Conservation (phyloP, 257 asterid genomes). For the Primulina tabacum region DNA sequence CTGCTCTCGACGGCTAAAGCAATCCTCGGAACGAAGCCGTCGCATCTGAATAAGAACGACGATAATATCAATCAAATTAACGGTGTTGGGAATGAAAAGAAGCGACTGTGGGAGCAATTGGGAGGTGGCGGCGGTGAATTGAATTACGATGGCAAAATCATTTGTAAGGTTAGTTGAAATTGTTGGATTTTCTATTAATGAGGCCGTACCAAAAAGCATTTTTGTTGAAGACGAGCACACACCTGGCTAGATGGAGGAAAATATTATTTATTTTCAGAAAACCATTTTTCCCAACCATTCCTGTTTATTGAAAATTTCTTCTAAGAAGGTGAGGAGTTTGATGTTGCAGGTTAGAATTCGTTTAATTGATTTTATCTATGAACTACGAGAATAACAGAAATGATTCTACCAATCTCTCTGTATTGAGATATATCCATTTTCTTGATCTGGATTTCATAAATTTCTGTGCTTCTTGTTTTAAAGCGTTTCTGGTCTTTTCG, state of each 20-base stretch:
- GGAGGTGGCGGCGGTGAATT: conserved; percentile 8
- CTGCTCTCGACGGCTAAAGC: conserved; percentile 42
- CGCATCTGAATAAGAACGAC: background rate
- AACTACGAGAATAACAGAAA: background rate
- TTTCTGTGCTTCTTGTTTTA: conserved; percentile 1
- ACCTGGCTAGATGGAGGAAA: too few species aligned
- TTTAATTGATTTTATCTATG: too few species aligned
- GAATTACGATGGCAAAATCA: conserved; percentile 32
- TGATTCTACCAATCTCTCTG: background rate
- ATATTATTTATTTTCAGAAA: too few species aligned
- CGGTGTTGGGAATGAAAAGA: background rate
- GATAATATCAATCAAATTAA: too few species aligned
- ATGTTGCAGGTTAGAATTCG: too few species aligned
- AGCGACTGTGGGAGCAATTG: conserved; percentile 22
- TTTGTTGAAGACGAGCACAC: too few species aligned
- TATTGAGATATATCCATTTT: conserved; percentile 2
- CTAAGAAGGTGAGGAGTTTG: too few species aligned
- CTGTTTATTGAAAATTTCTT: too few species aligned
- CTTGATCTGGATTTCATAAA: conserved; percentile 7
- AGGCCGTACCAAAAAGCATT: too few species aligned
- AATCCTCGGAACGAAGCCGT: conserved; percentile 18
- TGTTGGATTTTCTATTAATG: background rate
- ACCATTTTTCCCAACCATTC: too few species aligned
- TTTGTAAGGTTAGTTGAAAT: conserved; percentile 48
- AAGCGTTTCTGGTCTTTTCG: conserved; percentile 21